phyloP scores from a whole-genome alignment of 1,139 yeast genomes.

The Hyphopichia fennica region DNA sequence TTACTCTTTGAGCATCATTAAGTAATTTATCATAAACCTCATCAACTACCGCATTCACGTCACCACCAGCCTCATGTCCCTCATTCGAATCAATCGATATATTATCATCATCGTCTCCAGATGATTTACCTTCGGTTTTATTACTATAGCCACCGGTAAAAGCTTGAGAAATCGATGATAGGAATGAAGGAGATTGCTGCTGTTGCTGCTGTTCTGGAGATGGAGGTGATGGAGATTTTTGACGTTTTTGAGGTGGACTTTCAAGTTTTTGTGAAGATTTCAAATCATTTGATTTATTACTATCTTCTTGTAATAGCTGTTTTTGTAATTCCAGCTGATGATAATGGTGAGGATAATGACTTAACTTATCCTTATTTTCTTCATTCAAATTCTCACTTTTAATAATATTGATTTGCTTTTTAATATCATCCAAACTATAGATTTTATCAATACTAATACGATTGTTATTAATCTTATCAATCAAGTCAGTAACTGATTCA shows the following conservation, averaged over 20 bases:
- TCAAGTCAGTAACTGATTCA: slow-evolving; percentile 67
- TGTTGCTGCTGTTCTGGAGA: neutral
- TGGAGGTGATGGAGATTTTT: neutral
- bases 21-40: slow-evolving; percentile 70
- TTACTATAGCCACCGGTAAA: slow-evolving; percentile 1
- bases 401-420: slow-evolving; percentile 9
- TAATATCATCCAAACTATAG: slow-evolving; percentile 27
- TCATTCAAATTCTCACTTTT: neutral
- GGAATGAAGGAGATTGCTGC: neutral
- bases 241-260: neutral
- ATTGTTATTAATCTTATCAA: slow-evolving; percentile 60
- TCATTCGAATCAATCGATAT: slow-evolving; percentile 9
- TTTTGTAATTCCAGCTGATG: slow-evolving; percentile 1
- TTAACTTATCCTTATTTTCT: neutral
- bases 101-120: slow-evolving; percentile 2
- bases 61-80: slow-evolving; percentile 12
- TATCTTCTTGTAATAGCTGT: slow-evolving; percentile 2
- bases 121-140: slow-evolving; percentile 1
- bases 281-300: slow-evolving; percentile 8
- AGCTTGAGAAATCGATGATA: neutral
- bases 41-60: slow-evolving; percentile 49
- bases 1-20: slow-evolving; percentile 63
- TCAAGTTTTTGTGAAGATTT: neutral
- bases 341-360: neutral
- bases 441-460: slow-evolving; percentile 56